Conservation (phyloP, 2,329 filamentous ascomycete species). For the Chalaropsis thielavioides region DNA sequence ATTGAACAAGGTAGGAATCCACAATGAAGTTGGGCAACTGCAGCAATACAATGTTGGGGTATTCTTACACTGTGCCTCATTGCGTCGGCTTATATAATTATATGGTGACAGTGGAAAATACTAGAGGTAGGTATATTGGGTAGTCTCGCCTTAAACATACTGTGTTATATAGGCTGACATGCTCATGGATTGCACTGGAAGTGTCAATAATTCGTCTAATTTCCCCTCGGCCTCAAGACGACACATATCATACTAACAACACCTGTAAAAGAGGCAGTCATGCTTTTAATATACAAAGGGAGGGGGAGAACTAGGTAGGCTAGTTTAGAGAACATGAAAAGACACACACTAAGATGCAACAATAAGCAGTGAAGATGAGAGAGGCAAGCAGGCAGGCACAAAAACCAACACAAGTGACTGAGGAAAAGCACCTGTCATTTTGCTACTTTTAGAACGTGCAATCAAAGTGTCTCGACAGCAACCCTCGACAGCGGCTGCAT, state of each 20-base stretch:
- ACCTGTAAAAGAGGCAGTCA: too few relatives aligned
- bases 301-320: too few relatives aligned
- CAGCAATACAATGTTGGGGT: too few relatives aligned
- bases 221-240: neutral
- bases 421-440: neutral
- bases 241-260: too few relatives aligned
- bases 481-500: too few relatives aligned
- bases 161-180: neutral
- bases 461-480: neutral
- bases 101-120: neutral
- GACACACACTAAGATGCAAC: neutral
- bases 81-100: neutral
- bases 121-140: too few relatives aligned
- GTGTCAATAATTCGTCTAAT: neutral
- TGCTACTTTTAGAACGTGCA: neutral
- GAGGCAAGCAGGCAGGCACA: neutral
- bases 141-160: neutral
- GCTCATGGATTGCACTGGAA: neutral
- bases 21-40: neutral
- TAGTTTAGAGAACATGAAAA: too few relatives aligned
- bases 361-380: too few relatives aligned
- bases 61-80: neutral
- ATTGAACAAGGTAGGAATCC: neutral
- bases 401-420: neutral
- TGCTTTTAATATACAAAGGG: too few relatives aligned